Conservation (phyloP, 148 eudicot genomes). For the Pouteria glomerata region DNA sequence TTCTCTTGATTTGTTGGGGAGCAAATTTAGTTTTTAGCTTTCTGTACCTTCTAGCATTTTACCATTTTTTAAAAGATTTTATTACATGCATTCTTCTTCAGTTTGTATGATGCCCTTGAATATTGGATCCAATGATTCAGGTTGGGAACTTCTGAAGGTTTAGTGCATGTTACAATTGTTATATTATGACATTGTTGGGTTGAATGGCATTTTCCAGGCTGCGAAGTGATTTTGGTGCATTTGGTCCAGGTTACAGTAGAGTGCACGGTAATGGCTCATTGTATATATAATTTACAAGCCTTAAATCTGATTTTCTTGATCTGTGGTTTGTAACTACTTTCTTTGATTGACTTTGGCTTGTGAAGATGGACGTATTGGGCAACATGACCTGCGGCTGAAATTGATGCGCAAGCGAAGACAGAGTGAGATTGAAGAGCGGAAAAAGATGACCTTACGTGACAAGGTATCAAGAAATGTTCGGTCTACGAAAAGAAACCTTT, state of each 20-base stretch:
- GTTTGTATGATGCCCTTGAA: background rate
- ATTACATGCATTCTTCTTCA: background rate
- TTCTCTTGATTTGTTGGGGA: too few relatives aligned
- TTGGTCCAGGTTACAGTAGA: background rate
- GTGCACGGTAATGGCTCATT: slow-evolving; percentile 3
- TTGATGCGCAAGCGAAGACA: slow-evolving; percentile 10
- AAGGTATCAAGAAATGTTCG: slow-evolving; percentile 8
- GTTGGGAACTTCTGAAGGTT: background rate
- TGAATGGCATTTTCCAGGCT: slow-evolving; percentile 9
- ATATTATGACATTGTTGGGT: background rate
- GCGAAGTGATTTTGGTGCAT: slow-evolving; percentile 12
- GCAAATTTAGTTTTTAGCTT: background rate
- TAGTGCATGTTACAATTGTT: background rate
- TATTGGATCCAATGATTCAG: background rate
- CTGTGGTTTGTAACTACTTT: background rate
- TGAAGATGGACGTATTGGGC: slow-evolving; percentile 18
- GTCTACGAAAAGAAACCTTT: slow-evolving; percentile 6
- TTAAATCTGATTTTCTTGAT: background rate
- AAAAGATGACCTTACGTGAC: slow-evolving; percentile 6
- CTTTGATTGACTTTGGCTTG: background rate
- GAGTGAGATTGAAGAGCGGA: slow-evolving; percentile 6
- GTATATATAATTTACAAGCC: background rate
- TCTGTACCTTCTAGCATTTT: background rate
- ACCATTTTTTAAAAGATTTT: background rate
- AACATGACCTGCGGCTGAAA: slow-evolving; percentile 27